Conservation (phyloP, 2,329 filamentous ascomycete species). For the Ophiostoma novo-ulmi region DNA sequence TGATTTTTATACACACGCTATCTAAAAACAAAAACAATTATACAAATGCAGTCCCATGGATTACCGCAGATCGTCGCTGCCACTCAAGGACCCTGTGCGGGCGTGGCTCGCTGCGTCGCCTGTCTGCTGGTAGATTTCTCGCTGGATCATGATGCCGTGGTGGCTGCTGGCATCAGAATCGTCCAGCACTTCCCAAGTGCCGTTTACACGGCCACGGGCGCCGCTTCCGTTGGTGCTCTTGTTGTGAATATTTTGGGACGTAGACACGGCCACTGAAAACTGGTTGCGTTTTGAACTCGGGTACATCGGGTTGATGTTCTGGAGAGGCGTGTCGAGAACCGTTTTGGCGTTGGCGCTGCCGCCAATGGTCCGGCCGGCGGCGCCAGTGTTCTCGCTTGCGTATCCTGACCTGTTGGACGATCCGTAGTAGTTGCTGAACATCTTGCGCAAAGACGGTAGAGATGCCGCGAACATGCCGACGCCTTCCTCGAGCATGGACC, state of each 20-base stretch:
- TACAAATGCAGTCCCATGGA: neutral
- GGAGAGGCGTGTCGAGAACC: neutral
- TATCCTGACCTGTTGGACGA: constrained; percentile 16
- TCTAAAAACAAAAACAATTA: neutral
- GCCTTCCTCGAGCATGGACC: constrained; percentile 24
- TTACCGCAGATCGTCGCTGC: neutral
- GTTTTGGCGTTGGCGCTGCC: neutral
- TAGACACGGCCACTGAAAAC: neutral
- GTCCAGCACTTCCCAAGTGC: neutral
- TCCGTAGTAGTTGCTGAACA: constrained; percentile 21
- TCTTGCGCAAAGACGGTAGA: constrained; percentile 23
- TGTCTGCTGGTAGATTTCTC: neutral
- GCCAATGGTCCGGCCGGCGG: neutral
- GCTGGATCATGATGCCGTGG: neutral
- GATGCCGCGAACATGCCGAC: constrained; percentile 23
- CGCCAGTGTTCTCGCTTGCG: neutral
- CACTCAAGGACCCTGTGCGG: neutral
- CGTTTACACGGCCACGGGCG: neutral
- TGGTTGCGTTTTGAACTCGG: neutral
- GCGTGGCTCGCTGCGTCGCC: neutral
- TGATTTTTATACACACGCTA: neutral
- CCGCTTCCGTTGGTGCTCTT: neutral
- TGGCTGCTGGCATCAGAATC: neutral
- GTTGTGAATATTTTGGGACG: neutral
- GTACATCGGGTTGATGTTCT: neutral